phyloP scores from a whole-genome alignment of 768 basidiomycete species.

The Leccinellum rugosiceps region DNA sequence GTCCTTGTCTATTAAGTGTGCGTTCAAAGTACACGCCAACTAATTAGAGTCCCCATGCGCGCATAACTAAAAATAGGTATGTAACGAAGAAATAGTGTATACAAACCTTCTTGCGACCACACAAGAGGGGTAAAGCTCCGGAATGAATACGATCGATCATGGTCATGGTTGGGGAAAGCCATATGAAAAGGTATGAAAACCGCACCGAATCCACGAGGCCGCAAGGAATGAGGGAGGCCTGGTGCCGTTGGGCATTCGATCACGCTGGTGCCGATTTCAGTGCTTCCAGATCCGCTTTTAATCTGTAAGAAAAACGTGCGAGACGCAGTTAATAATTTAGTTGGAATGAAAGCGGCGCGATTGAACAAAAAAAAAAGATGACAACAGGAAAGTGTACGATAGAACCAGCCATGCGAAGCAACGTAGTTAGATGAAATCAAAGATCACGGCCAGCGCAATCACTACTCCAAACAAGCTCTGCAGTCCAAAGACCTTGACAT shows the following conservation, averaged over 20 bases:
- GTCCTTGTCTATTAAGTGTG: conserved; percentile 8
- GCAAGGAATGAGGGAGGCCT: conserved; percentile 3
- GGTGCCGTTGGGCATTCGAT: conserved; percentile 17
- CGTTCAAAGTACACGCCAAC: conserved; percentile 20
- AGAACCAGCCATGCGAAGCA: conserved; percentile 13
- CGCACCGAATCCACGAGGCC: conserved; percentile 38
- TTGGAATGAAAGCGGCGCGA: conserved; percentile 15
- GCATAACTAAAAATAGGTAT: conserved; percentile 28
- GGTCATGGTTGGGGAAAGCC: conserved; percentile 5
- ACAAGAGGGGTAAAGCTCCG: background rate
- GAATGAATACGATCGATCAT: conserved; percentile 14
- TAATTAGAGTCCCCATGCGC: conserved; percentile 22
- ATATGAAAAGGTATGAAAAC: conserved; percentile 25
- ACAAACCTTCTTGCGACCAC: conserved; percentile 15
- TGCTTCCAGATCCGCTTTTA: conserved; percentile 65
- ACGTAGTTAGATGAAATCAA: conserved; percentile 45
- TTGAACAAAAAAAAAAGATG: conserved; percentile 14
- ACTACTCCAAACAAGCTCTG: conserved; percentile 53
- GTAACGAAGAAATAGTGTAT: conserved; percentile 26
- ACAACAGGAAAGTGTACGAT: conserved; percentile 18
- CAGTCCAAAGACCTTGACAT: conserved; percentile 59
- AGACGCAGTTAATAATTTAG: conserved; percentile 38
- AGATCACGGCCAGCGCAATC: conserved; percentile 53
- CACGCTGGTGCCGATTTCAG: conserved; percentile 34
- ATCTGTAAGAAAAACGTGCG: conserved; percentile 42